Evolutionary conservation across 441 rosid genomes (phyloP), one percentile per base, ranked within the genome.

Genomic region (Jatropha podagrica): DNA sequence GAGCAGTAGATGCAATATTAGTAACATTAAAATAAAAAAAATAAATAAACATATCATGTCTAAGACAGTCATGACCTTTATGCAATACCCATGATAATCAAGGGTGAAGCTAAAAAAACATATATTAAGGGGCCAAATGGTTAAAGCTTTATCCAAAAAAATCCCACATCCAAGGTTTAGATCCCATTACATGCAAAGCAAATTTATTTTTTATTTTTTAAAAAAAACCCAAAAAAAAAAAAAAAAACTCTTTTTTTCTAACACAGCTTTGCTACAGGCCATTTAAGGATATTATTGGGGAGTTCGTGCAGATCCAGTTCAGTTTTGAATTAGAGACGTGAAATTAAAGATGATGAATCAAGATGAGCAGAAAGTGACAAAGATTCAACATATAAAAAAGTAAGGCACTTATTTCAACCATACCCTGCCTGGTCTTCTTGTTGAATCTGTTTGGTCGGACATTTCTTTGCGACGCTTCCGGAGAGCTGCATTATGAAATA

Each of bases 401-500:
- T 56, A 54, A 48, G 23, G 56, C 8, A 66, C 55, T 77, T 54
- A 69, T 67, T 68, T 65, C 67, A 79, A 65, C 12, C 69, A 69
- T 87, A 88, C 87, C 92, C 82, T 84, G 81, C 81, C 76, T 61
- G 75, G 79, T 85, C 86, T 88, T 86, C 91, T 95, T 10, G 80
- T 81, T 76, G 86, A 69, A 86, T 91, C 95, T 82, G 85, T 77
- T 77, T 90, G 97, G 71, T 93, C 96, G 74, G 90, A 91, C 87
- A 91, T 84, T 81, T 92, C 99, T 85, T 92, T 95, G 83, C 98
- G 88, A 77, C 96, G 94, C 83, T 93, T 95, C 60, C 99, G 90
- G 69, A 90, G 90, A 76, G 97, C 82, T 69, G 98, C 95, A 78
- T 95, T 95, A 79, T 90, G 97, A 83, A 95, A 93, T 68, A 92